Evolutionary conservation across 2,329 filamentous ascomycete genomes (phyloP), one percentile per base, ranked within the genome.

Genomic region (Stromatinia cepivora): DNA sequence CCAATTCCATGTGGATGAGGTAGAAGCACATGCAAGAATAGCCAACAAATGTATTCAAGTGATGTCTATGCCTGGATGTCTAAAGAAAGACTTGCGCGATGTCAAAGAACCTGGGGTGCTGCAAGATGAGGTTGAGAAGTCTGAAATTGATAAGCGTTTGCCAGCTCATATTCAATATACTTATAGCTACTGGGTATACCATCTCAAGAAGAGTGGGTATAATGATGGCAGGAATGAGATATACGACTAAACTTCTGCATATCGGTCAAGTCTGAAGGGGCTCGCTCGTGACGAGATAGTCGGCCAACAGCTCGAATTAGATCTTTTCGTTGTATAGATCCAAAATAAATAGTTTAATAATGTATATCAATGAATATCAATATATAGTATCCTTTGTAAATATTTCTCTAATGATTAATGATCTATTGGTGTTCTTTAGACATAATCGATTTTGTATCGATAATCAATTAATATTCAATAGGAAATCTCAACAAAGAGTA

Each of bases 281-380:
- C 15, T 22, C 7, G 28, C 15, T 54, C 6, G 17, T 54, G 3
- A 34, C 6, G 39, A 34, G 66, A 45, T 70, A 48, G 31, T 56
- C 66, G 65, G 66, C 67, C 57, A 64, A 50, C 28, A 34, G 7
- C 15, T 54, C 15, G 52, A 54, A 54, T 34, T 34, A 54, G 28
- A 54, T 54, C 6, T 54, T 54, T 15, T 7, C 3, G 15, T 54
- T 15, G 7, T 54, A 6, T 54, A 13, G 15, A 54, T 13, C 52
- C 15, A 20, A 54, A 6, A 6, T 54, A 54, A 54, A 54, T 54
- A 34, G 28, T 15, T 54, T 54, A 6, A 22, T 15, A 54, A 54
- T 54, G 15, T 20, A 8, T 22, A 54, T 54, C 15, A 54, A 54
- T 54, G 6, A 54, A 54, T 22, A 5, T 6, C 22, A 15, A 15